These are phyloP conservation scores for Quercus ilex DNA, from an alignment of 306 rosid species.

Conservation along the genomic window DNA sequence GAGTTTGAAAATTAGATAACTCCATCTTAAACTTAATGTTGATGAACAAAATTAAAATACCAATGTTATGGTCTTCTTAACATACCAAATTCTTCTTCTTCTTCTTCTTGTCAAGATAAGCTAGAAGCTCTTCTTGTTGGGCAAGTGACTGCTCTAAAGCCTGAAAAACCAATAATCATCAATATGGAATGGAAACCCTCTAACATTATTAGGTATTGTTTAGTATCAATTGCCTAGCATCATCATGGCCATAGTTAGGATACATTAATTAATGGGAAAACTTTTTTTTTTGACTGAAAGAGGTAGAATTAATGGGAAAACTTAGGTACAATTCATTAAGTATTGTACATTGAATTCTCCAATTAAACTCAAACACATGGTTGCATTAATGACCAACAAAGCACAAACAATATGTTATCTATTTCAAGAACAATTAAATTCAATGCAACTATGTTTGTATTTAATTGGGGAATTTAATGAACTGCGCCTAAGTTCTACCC, in stretches of 20 bases:
- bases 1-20: neutral
- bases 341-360: no score
- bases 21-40: neutral
- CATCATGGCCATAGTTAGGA: neutral
- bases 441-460: no score
- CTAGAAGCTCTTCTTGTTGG: slow-evolving; percentile 59
- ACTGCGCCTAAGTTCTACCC: no score
- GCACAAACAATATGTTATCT: no score
- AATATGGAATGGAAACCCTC: neutral
- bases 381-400: no score
- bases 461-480: no score
- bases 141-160: slow-evolving; percentile 67
- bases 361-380: no score
- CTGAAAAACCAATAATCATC: slow-evolving; percentile 28
- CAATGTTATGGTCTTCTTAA: neutral
- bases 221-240: neutral
- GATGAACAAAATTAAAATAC: neutral
- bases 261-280: no score
- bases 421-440: no score
- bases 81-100: slow-evolving; percentile 56
- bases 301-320: no score
- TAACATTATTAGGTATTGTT: neutral
- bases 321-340: no score
- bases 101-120: slow-evolving; percentile 63
- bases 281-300: no score